phyloP scores from a whole-genome alignment of 2,329 filamentous ascomycete species.

The Ophiosphaerella narmari region DNA sequence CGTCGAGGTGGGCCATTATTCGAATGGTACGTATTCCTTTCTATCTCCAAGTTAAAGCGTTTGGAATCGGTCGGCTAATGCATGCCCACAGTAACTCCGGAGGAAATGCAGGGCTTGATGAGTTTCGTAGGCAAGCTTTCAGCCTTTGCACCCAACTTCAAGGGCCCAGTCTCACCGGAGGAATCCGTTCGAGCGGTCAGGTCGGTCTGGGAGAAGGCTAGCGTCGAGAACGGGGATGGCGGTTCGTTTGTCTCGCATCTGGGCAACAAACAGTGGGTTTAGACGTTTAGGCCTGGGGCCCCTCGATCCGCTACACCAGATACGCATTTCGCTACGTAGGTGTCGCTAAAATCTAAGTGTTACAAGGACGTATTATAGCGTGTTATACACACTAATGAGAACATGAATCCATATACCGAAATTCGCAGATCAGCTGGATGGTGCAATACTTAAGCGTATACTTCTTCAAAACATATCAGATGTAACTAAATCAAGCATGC shows the following conservation, averaged over 20 bases:
- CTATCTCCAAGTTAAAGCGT: not conserved
- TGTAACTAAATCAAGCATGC: not conserved
- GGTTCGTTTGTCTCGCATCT: slow-evolving; percentile 21
- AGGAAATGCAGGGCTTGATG: slow-evolving; percentile 28
- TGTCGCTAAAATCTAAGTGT: not conserved
- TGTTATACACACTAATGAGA: not conserved
- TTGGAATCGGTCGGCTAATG: not conserved
- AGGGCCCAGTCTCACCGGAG: slow-evolving; percentile 11
- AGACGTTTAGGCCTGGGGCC: not conserved
- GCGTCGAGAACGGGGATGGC: slow-evolving; percentile 16
- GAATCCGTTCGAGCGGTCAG: slow-evolving; percentile 15
- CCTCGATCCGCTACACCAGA: not conserved
- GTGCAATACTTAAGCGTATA: not conserved
- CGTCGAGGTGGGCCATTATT: slow-evolving; percentile 50
- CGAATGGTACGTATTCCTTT: slow-evolving; percentile 13
- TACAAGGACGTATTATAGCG: not conserved
- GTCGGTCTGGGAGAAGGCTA: slow-evolving; percentile 11
- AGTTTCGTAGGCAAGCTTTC: slow-evolving; percentile 32
- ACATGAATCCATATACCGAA: not conserved
- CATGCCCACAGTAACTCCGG: slow-evolving; percentile 8
- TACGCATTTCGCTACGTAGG: not conserved
- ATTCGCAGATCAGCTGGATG: not conserved
- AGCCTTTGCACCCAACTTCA: slow-evolving; percentile 17
- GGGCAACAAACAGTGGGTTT: slow-evolving; percentile 7
- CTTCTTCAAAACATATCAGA: not conserved